Conservation (phyloP, 768 basidiomycete species). For the Mycena galericulata region DNA sequence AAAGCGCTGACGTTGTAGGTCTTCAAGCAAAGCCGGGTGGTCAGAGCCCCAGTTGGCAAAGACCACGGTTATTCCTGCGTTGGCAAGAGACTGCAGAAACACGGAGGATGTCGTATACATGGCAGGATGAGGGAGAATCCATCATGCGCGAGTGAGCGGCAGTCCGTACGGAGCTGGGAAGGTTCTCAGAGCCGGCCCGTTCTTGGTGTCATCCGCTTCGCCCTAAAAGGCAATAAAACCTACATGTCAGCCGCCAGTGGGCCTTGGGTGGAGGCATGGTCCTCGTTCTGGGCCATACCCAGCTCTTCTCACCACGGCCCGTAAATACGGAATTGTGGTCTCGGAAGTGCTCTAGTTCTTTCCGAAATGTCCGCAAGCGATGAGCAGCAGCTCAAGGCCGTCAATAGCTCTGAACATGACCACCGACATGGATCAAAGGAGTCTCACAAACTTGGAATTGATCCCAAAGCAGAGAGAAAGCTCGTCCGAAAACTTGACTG, state of each 20-base stretch:
- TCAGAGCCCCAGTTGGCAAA: conserved; percentile 87
- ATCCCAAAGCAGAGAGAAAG: conserved; percentile 48
- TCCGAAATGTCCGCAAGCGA: too few species aligned
- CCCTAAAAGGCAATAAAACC: too few species aligned
- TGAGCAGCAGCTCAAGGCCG: neutral
- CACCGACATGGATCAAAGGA: conserved; percentile 5
- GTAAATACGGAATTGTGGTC: too few species aligned
- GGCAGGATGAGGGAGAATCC: conserved; percentile 16
- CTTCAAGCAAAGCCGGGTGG: conserved; percentile 79
- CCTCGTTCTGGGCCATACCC: too few species aligned
- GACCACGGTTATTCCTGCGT: conserved; percentile 73
- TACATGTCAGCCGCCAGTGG: too few species aligned
- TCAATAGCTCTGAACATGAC: conserved; percentile 2
- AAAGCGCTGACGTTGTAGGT: conserved; percentile 67
- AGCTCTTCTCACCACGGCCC: too few species aligned
- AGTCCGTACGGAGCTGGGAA: too few species aligned
- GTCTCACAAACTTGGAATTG: conserved; percentile 34
- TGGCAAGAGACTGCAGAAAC: conserved; percentile 65
- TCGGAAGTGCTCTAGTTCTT: too few species aligned
- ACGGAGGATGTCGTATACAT: conserved; percentile 73
- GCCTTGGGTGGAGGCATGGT: too few species aligned
- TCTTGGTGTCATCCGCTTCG: too few species aligned
- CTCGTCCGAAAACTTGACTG: conserved; percentile 52
- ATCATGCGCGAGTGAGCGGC: neutral
- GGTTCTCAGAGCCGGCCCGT: too few species aligned